phyloP scores from a whole-genome alignment of 371 early-diverging fungal species.

The Batrachochytrium dendrobatidis region DNA sequence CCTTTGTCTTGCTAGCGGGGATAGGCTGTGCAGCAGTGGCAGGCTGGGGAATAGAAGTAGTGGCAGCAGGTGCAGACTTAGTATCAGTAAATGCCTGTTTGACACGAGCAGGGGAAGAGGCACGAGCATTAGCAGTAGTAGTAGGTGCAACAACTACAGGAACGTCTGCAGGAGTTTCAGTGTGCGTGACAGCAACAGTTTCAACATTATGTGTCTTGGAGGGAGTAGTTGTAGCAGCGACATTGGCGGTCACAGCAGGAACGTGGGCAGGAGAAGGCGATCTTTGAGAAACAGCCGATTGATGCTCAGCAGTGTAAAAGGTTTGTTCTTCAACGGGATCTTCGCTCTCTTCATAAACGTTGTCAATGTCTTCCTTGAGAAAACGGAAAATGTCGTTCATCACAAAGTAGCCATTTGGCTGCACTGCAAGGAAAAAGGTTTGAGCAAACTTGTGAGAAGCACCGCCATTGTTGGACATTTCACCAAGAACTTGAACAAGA shows the following conservation, averaged over 20 bases:
- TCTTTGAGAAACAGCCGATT: constrained; percentile 2
- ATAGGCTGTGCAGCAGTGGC: constrained; percentile 8
- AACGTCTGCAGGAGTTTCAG: neutral
- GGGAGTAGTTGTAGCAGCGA: constrained; percentile 9
- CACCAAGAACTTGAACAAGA: constrained; percentile 85
- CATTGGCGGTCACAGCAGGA: constrained; percentile 1
- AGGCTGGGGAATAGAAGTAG: no score
- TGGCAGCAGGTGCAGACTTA: constrained; percentile 12
- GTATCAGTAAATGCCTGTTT: constrained; percentile 7
- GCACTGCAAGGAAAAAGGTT: constrained; percentile 87
- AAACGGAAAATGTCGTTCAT: constrained; percentile 93
- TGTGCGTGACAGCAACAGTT: constrained; percentile 3
- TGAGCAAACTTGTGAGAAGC: constrained; percentile 82
- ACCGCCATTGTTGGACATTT: constrained; percentile 76
- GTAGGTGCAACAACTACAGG: neutral
- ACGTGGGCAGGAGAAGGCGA: neutral
- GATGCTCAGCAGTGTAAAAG: neutral
- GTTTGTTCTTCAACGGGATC: constrained; percentile 18
- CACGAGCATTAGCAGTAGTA: constrained; percentile 1
- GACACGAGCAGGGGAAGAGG: neutral
- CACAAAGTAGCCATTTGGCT: constrained; percentile 86
- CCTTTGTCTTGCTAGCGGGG: neutral
- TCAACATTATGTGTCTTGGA: neutral
- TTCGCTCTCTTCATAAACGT: constrained; percentile 42
- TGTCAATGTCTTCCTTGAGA: constrained; percentile 71